Base-by-base conservation (phyloP, 257 asterid species). In the Oldenlandia corymbosa region DNA sequence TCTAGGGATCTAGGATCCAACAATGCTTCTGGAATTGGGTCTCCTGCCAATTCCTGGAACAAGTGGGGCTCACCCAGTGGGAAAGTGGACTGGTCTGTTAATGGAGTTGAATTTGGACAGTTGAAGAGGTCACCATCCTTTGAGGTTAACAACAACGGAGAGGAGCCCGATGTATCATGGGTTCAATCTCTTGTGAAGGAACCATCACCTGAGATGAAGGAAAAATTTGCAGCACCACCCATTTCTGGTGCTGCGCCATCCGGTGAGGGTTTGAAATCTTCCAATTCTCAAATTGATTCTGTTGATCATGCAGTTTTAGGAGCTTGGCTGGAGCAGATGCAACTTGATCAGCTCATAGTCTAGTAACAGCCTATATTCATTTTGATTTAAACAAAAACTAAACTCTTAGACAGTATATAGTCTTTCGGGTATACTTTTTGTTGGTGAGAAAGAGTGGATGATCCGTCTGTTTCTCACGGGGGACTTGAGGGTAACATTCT, bases 281-380 rank as follows among this genome's bases (percentile, higher is more conserved):
- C 76, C 28, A 80, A 66, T 70, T 60, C 90, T 72, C 89, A 74
- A 68, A 65, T 53, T 64, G 91, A 85, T 73, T 70, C 86, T 0
- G 61, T 71, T 78, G 98, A 92, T 79, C 79, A 80, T 66, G 84
- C 95, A 56, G 96, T 81, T 74, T 75, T 87, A 81, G 91, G 97
- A 65, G 87, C 89, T 64, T 85, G 96, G 95, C 95, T 92, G 58
- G 95, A 89, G 91, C 89, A 83, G 88, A 85, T 89, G 96, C 95
- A 85, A 76, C 85, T 86, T 48, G 95, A 87, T 88, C 92, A 82
- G 87, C 91, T 83, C 58, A 84, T 82, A 46, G 94, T 80, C 79
- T 84, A 85, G 88, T 52, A 14, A 34, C 27, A 78, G 46, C 66
- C 53, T 18, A 65, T 74, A 79, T 82, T 82, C 64, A 50, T 78